Percentiles rank a stretch among this genome's conserved stretches.
These are phyloP conservation scores for Triticum urartu DNA, from an alignment of 176 grass and related monocot genomes.

Conservation along the genomic window DNA sequence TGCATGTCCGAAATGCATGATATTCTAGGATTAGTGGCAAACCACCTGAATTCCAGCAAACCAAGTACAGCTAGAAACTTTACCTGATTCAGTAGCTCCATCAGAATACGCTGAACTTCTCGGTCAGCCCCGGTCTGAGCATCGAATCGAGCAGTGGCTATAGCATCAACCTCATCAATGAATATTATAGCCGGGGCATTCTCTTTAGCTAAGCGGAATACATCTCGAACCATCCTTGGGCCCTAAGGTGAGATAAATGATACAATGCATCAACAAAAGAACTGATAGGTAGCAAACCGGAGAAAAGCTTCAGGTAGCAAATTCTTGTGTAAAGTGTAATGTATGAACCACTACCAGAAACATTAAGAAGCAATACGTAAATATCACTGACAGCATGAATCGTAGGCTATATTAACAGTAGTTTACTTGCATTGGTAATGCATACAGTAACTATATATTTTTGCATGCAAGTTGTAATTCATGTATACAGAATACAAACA, in stretches of 20 bases:
- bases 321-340: conserved; percentile 3
- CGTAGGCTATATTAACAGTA: background rate
- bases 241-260: conserved; percentile 43
- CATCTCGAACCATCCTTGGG: conserved; percentile 96
- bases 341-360: background rate
- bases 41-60: background rate
- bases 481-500: background rate
- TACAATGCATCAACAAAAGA: background rate
- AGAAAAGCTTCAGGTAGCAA: background rate
- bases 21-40: background rate
- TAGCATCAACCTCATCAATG: conserved; percentile 99
- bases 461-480: background rate
- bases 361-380: background rate
- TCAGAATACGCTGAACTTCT: conserved; percentile 98
- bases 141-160: conserved; percentile 98
- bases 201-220: conserved; percentile 97
- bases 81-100: conserved; percentile 99
- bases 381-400: background rate
- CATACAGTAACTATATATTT: background rate
- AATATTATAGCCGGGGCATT: conserved; percentile 99
- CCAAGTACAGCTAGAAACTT: background rate
- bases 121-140: conserved; percentile 97
- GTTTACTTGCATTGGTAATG: background rate
- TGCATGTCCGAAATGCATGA: background rate
- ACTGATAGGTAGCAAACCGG: background rate